phyloP scores from a whole-genome alignment of 352 stramenopile genomes.

The Globisporangium polare region DNA sequence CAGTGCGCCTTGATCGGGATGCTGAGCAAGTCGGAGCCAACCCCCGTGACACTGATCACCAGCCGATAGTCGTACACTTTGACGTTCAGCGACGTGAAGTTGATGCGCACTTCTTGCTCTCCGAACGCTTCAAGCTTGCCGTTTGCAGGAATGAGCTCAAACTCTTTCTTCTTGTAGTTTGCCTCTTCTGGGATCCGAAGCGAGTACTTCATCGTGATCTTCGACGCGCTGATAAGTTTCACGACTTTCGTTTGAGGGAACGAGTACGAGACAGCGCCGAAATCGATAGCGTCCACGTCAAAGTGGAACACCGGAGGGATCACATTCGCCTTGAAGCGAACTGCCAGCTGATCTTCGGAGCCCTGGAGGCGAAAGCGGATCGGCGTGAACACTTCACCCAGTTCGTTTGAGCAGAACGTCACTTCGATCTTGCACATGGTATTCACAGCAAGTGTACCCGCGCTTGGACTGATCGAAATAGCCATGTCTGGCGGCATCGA shows the following conservation, averaged over 20 bases:
- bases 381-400: conserved; percentile 85
- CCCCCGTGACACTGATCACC: conserved; percentile 87
- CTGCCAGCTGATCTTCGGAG: conserved; percentile 77
- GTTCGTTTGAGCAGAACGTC: conserved; percentile 79
- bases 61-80: conserved; percentile 92
- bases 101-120: conserved; percentile 76
- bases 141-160: conserved; percentile 71
- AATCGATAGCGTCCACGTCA: conserved; percentile 88
- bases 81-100: conserved; percentile 86
- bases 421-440: conserved; percentile 83
- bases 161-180: conserved; percentile 88
- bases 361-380: conserved; percentile 87
- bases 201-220: conserved; percentile 90
- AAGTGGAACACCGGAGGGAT: conserved; percentile 94
- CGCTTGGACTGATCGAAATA: conserved; percentile 40
- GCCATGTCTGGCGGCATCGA: conserved; percentile 25
- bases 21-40: conserved; percentile 87
- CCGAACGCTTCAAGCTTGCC: conserved; percentile 82
- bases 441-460: conserved; percentile 64
- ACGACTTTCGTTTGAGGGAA: conserved; percentile 76
- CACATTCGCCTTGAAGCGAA: conserved; percentile 87
- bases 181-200: conserved; percentile 91
- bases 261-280: conserved; percentile 90
- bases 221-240: conserved; percentile 91
- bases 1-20: conserved; percentile 90